Conservation (phyloP, 768 basidiomycete genomes). For the Leucogyrophana mollusca region DNA sequence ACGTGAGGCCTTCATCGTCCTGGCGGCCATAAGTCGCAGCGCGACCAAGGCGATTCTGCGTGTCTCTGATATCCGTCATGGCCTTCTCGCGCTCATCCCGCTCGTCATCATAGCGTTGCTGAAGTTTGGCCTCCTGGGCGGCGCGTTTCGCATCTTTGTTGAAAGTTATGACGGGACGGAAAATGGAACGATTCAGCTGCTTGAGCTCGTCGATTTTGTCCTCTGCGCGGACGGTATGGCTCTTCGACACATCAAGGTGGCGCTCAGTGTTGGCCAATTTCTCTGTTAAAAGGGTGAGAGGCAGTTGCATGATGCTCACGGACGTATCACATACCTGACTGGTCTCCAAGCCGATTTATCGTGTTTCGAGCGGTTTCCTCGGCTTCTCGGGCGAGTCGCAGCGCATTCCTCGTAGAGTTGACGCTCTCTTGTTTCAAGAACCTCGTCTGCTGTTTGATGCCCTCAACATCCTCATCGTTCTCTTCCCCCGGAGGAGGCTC, state of each 20-base stretch:
- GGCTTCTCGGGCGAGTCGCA: conserved; percentile 91
- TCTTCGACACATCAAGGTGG: conserved; percentile 90
- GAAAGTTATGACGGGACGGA: conserved; percentile 87
- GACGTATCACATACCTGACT: conserved; percentile 71
- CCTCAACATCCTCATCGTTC: conserved; percentile 87
- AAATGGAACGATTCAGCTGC: conserved; percentile 92
- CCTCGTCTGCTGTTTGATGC: conserved; percentile 89
- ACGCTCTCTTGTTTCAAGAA: conserved; percentile 92
- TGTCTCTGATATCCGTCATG: conserved; percentile 82
- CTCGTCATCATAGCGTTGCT: conserved; percentile 86
- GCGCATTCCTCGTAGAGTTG: conserved; percentile 85
- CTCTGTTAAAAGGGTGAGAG: conserved; percentile 41
- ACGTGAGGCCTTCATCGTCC: conserved; percentile 36
- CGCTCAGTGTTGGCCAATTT: conserved; percentile 93
- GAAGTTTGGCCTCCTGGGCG: conserved; percentile 81
- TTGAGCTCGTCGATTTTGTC: conserved; percentile 94
- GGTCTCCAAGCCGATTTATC: conserved; percentile 78
- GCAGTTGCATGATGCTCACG: too few species aligned
- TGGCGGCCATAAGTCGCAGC: conserved; percentile 63
- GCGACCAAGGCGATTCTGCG: conserved; percentile 79
- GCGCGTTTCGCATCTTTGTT: conserved; percentile 92
- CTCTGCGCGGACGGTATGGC: conserved; percentile 81
- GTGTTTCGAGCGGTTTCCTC: conserved; percentile 94
- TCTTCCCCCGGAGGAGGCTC: conserved; percentile 64
- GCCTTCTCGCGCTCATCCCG: conserved; percentile 79